Conservation (phyloP, 768 basidiomycete species). For the Auricularia sp. region DNA sequence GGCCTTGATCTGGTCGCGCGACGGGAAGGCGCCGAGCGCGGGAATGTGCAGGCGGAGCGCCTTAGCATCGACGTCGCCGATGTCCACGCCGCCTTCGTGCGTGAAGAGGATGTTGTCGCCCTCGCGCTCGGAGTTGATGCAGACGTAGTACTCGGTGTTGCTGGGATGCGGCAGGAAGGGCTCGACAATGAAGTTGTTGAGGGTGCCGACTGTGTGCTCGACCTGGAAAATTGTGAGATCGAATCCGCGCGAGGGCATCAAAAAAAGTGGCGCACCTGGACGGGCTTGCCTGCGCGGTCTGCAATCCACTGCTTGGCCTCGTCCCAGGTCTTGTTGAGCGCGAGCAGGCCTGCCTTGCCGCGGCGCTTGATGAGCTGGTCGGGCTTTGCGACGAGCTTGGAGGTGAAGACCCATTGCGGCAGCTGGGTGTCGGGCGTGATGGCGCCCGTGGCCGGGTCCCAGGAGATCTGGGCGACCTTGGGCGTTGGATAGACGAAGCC, state of each 20-base stretch:
- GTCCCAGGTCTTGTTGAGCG: constrained; percentile 87
- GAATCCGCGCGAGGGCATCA: constrained; percentile 3
- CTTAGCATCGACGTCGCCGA: constrained; percentile 97
- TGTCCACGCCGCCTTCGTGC: constrained; percentile 96
- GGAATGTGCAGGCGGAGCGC: constrained; percentile 81
- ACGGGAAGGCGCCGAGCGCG: constrained; percentile 69
- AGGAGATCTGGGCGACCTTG: constrained; percentile 76
- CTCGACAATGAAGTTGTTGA: constrained; percentile 97
- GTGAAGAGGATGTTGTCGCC: constrained; percentile 97
- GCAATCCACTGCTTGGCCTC: constrained; percentile 82
- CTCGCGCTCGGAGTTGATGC: constrained; percentile 90
- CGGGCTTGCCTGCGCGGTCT: constrained; percentile 83
- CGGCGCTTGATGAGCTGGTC: constrained; percentile 99
- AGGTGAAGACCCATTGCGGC: constrained; percentile 73
- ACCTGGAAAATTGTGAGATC: constrained; percentile 40
- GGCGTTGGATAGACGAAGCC: constrained; percentile 55
- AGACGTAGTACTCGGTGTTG: constrained; percentile 94
- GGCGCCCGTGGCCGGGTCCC: constrained; percentile 60
- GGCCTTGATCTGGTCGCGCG: constrained; percentile 60
- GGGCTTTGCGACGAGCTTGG: constrained; percentile 89
- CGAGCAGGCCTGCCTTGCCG: constrained; percentile 93
- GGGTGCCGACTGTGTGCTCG: constrained; percentile 85
- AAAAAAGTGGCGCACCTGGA: constrained; percentile 48
- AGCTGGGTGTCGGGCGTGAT: constrained; percentile 51
- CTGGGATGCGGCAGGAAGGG: constrained; percentile 96